A percentile compares a stretch with the other conserved stretches of the same genome.
These are phyloP conservation scores for Mollisiaceae sp. DNA, from an alignment of 2,329 filamentous ascomycete species.

Conservation along the genomic window DNA sequence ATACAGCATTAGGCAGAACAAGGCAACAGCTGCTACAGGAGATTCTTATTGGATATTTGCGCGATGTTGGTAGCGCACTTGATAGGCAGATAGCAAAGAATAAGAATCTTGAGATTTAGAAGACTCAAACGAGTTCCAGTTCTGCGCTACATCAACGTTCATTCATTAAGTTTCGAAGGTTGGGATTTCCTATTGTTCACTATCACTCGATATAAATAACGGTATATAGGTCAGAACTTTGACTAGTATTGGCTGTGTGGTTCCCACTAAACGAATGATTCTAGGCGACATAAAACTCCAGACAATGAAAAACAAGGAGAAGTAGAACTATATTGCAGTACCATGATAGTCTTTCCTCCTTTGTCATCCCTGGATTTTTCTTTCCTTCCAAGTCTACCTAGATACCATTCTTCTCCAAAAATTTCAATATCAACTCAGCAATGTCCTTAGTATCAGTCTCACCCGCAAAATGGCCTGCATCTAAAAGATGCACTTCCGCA, in stretches of 20 bases:
- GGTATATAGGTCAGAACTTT: too few species aligned
- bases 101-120: neutral
- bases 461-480: conserved; percentile 61
- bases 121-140: neutral
- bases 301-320: neutral
- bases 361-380: neutral
- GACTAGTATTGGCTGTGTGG: too few species aligned
- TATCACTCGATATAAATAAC: too few species aligned
- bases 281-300: too few species aligned
- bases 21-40: neutral
- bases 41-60: neutral
- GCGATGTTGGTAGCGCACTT: neutral
- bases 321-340: neutral
- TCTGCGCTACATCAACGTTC: too few species aligned
- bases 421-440: conserved; percentile 34
- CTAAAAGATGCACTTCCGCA: conserved; percentile 55
- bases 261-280: too few species aligned
- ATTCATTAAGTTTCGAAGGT: too few species aligned
- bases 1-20: neutral
- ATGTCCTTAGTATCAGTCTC: conserved; percentile 34
- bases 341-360: neutral
- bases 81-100: neutral
- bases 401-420: conserved; percentile 36
- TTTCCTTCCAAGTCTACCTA: conserved; percentile 20
- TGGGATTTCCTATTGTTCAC: neutral